These are phyloP conservation scores for Calonectria honghensis DNA, from an alignment of 2,329 filamentous ascomycete species.

Conservation along the genomic window DNA sequence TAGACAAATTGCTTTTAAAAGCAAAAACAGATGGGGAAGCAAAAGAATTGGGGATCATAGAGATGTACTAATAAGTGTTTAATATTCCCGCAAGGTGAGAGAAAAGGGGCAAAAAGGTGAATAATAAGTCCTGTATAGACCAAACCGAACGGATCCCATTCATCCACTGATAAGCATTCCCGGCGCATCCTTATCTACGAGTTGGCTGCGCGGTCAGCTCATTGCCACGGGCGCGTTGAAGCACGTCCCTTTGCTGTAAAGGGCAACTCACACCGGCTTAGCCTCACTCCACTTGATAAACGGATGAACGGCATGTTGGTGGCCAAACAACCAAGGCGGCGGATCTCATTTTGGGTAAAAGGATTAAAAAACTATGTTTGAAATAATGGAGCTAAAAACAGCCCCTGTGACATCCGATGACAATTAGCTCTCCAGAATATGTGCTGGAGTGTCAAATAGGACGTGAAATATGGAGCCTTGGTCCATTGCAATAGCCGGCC, in stretches of 20 bases:
- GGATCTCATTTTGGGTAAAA: not conserved
- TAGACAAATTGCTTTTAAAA: not conserved
- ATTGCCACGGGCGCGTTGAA: not conserved
- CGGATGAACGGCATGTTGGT: conserved; percentile 10
- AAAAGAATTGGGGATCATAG: not conserved
- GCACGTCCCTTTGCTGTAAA: conserved; percentile 25
- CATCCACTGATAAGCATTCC: not conserved
- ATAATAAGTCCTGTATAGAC: conserved; percentile 1
- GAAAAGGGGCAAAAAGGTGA: not conserved
- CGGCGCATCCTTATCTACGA: conserved; percentile 4
- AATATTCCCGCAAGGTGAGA: conserved; percentile 10
- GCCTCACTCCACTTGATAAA: conserved; percentile 14
- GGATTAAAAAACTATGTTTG: not conserved
- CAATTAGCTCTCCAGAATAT: not conserved
- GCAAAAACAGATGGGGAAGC: not conserved
- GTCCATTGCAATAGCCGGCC: not conserved
- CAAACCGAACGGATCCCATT: not conserved
- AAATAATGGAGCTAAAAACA: not conserved
- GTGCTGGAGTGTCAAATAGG: not conserved
- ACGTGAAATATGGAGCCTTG: not conserved
- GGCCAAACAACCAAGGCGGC: not conserved
- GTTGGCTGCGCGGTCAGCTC: not conserved
- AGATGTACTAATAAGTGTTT: not conserved
- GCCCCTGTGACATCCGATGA: not conserved
- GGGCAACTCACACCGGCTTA: conserved; percentile 1